phyloP scores from a whole-genome alignment of 495 filamentous ascomycete genomes.

The Cairneyella variabilis region DNA sequence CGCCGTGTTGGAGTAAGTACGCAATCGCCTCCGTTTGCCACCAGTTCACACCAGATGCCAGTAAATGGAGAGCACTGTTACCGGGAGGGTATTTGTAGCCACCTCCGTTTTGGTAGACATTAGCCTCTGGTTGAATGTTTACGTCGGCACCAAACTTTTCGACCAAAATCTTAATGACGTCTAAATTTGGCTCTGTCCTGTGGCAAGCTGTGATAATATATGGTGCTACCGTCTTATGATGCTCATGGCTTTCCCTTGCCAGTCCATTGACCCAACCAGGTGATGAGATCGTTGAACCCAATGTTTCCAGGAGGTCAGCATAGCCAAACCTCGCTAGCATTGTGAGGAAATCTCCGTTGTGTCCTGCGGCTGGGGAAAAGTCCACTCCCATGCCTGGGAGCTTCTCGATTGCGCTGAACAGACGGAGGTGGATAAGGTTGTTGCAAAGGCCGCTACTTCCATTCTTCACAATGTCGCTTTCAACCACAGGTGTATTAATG shows the following conservation, averaged over 20 bases:
- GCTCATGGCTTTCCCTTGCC: constrained; percentile 1
- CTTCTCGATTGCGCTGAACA: neutral
- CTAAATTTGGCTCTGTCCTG: constrained; percentile 32
- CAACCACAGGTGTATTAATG: neutral
- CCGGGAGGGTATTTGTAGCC: constrained; percentile 15
- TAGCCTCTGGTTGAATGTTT: constrained; percentile 13
- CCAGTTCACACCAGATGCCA: constrained; percentile 37
- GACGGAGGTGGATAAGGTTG: neutral
- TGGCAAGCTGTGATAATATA: constrained; percentile 30
- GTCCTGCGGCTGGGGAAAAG: neutral
- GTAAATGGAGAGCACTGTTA: constrained; percentile 31
- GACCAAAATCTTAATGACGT: constrained; percentile 35
- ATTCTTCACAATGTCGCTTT: neutral
- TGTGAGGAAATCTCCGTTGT: neutral
- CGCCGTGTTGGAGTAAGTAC: constrained; percentile 36
- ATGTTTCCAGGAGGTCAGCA: neutral
- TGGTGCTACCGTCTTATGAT: constrained; percentile 18
- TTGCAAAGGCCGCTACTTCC: neutral
- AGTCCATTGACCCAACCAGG: neutral
- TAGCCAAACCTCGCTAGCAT: neutral
- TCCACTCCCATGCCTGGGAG: neutral
- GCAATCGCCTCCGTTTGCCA: constrained; percentile 40
- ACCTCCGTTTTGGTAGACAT: neutral
- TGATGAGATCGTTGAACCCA: neutral
- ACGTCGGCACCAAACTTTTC: constrained; percentile 34